These are phyloP conservation scores for Tulasnella sp. DNA, from an alignment of 768 basidiomycete genomes.

Conservation along the genomic window DNA sequence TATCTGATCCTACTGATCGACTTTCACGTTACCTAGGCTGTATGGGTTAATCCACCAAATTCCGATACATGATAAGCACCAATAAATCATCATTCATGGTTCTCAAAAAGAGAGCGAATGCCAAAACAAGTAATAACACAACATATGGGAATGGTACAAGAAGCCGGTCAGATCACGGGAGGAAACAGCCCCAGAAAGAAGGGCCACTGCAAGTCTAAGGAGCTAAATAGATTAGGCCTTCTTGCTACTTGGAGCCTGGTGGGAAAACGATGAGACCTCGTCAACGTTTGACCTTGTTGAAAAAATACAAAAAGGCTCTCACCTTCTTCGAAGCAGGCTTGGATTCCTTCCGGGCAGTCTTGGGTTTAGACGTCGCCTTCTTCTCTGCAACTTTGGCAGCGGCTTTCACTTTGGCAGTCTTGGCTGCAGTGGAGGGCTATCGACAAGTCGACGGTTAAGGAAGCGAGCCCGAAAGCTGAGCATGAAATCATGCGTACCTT, in stretches of 20 bases:
- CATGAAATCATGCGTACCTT: background rate
- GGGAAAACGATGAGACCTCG: background rate
- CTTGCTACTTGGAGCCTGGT: constrained; percentile 2
- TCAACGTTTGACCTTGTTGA: background rate
- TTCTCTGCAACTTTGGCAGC: constrained; percentile 21
- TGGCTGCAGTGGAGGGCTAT: constrained; percentile 16
- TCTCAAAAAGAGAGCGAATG: constrained; percentile 3
- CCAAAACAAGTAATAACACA: constrained; percentile 4
- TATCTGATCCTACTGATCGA: background rate
- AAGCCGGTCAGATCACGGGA: background rate
- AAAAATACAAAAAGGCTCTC: too few relatives aligned
- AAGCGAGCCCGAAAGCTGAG: background rate
- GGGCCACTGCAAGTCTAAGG: background rate
- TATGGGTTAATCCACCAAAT: background rate
- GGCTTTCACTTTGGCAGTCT: constrained; percentile 25
- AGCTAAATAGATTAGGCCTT: background rate
- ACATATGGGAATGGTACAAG: background rate
- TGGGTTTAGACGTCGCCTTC: constrained; percentile 22
- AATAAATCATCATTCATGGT: constrained; percentile 13
- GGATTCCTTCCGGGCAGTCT: constrained; percentile 20
- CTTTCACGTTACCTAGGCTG: background rate
- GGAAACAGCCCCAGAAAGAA: background rate
- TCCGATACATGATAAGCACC: background rate
- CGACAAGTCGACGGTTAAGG: background rate
- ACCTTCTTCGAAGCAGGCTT: constrained; percentile 18